Base-by-base conservation (phyloP, 2,329 filamentous ascomycete species). In the Epichloe typhina region DNA sequence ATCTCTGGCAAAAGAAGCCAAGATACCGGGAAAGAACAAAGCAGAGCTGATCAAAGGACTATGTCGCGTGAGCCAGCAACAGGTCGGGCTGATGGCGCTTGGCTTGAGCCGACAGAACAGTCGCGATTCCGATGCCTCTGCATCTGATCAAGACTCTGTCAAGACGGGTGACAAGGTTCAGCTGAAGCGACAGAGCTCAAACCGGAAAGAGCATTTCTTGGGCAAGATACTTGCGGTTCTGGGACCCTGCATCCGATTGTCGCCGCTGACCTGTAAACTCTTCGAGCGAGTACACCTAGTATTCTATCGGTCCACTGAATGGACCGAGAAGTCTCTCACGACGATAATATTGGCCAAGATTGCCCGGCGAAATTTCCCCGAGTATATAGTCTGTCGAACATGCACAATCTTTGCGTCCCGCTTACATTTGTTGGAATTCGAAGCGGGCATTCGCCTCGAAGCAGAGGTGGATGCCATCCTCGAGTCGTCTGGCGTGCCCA, bases 281-380 rank as follows among this genome's bases (percentile, higher is more conserved):
- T 98, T 98, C 60, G 89, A 96, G 65, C 80, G 93, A 26, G 89
- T 97, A 0, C 93, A 97, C 68, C 71, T 98, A 2, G 89, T 98
- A 31, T 98, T 96, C 65, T 97, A 97, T 65, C 79, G 91, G 52
- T 96, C 90, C 9, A 94, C 88, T 0, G 87, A 95, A 64, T 98
- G 93, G 93, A 95, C 90, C 0, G 91, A 97, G 60, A 97, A 95
- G 65, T 96, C 91, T 1, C 72, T 98, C 13, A 97, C 88, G 1
- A 91, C 90, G 0, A 91, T 97, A 50, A 95, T 98, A 43, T 75
- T 98, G 5, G 88, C 93, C 7, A 90, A 91, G 56, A 95, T 95
- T 52, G 87, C 90, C 2, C 79, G 82, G 42, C 78, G 88, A 37
- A 93, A 90, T 62, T 98, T 96, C 56, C 90, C 91, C 0, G 74